These are phyloP conservation scores for Jackrogersella multiformis DNA, from an alignment of 495 filamentous ascomycete species.

Conservation along the genomic window DNA sequence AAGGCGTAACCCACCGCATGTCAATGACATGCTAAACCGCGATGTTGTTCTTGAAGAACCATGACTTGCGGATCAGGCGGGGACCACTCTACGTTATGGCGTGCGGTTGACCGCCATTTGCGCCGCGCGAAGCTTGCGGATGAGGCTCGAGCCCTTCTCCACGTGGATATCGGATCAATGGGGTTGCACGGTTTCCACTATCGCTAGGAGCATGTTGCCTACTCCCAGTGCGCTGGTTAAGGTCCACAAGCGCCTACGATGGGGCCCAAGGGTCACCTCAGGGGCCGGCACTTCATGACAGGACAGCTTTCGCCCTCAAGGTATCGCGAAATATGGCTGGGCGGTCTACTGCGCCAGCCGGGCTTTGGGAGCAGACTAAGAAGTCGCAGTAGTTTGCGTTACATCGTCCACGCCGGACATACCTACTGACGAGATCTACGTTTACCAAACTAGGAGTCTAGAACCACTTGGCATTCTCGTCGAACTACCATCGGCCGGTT, in stretches of 20 bases:
- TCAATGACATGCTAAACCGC: not conserved
- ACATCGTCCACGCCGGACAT: too few species aligned
- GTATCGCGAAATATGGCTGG: too few species aligned
- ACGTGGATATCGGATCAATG: not conserved
- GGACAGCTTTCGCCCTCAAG: too few species aligned
- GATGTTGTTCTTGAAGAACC: not conserved
- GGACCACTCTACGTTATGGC: not conserved
- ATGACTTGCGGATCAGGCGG: slow-evolving; percentile 1
- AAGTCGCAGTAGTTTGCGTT: too few species aligned
- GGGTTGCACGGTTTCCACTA: not conserved
- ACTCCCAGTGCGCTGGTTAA: not conserved
- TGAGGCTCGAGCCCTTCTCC: slow-evolving; percentile 1
- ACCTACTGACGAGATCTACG: too few species aligned
- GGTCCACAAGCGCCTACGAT: slow-evolving; percentile 1
- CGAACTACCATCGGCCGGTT: too few species aligned
- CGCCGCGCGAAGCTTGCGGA: slow-evolving; percentile 7
- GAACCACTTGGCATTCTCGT: too few species aligned
- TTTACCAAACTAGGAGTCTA: too few species aligned
- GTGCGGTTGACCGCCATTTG: slow-evolving; percentile 2
- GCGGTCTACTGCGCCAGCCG: not conserved
- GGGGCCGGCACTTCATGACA: too few species aligned
- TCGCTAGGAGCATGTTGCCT: not conserved
- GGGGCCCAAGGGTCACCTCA: not conserved
- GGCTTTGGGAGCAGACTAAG: too few species aligned
- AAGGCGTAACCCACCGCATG: not conserved